Percentiles rank a stretch among this genome's conserved stretches.
phyloP scores from a whole-genome alignment of 2,329 filamentous ascomycete species.

The Cladophialophora bantiana region DNA sequence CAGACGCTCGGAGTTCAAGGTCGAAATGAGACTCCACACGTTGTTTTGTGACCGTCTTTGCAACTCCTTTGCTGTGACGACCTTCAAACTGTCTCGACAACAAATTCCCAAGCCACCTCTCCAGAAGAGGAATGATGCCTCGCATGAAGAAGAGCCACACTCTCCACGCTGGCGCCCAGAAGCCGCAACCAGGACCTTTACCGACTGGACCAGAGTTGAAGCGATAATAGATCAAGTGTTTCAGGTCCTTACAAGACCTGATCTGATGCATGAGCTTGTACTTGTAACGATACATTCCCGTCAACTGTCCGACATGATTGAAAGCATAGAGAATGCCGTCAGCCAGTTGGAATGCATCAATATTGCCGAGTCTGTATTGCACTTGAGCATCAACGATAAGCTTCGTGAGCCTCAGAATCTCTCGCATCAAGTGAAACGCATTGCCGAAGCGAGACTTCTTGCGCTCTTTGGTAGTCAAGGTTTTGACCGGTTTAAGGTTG shows the following conservation, averaged over 20 bases:
- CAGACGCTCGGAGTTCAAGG: constrained; percentile 92
- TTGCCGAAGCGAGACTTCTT: constrained; percentile 99
- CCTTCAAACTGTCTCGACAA: constrained; percentile 97
- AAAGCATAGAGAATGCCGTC: constrained; percentile 99
- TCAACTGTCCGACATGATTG: constrained; percentile 97
- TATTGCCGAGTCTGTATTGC: constrained; percentile 95
- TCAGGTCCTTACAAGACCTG: constrained; percentile 96
- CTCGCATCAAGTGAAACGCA: constrained; percentile 98
- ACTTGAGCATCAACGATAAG: constrained; percentile 98
- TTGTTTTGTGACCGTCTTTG: constrained; percentile 98
- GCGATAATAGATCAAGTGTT: constrained; percentile 98
- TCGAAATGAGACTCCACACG: constrained; percentile 99
- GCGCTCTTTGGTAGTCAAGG: constrained; percentile 95
- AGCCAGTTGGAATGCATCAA: constrained; percentile 97
- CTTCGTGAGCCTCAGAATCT: constrained; percentile 94
- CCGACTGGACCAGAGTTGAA: constrained; percentile 97
- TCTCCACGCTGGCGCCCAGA: constrained; percentile 98
- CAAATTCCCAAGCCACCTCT: constrained; percentile 96
- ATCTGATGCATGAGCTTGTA: constrained; percentile 99
- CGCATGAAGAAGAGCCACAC: constrained; percentile 99
- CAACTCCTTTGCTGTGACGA: constrained; percentile 97
- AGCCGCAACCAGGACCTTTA: constrained; percentile 96
- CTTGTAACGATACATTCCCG: constrained; percentile 99
- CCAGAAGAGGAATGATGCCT: constrained; percentile 93
- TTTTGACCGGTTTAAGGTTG: constrained; percentile 98